Base-by-base conservation (phyloP, 176 grass and related monocot genomes). In the Bonia amplexicaulis region DNA sequence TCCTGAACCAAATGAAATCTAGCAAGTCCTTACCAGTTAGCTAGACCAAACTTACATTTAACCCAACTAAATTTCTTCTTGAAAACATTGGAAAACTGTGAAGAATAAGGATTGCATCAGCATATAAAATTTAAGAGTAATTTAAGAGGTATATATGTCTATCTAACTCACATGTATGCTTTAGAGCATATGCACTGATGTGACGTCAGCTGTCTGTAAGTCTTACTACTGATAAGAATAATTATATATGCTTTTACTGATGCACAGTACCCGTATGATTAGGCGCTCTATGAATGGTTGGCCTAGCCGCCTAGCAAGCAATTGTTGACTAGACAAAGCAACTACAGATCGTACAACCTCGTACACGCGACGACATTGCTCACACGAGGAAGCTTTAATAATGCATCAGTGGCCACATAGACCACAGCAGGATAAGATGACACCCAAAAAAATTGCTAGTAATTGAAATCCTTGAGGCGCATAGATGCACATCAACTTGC, bases 271-370 rank as follows among this genome's bases (percentile, higher is more conserved):
- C 65, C 23, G 47, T 58, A 12, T 86, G 68, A 66, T 81, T 86
- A 71, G 82, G 82, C 72, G 39, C 62, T 85, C 88, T 54, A 70
- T 41, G 63, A 85, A 86, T 90, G 87, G 81, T 65, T 52, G 63
- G 35, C 57, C 54, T 45, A 66, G 48, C 85, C 51, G 35, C 57
- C 54, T 45, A 66, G 48, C 77, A 51, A 3, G 31, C 25, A 26
- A 25, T 22, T 49, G 62, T 69, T 69, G 78, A 82, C 79, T 82
- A 68, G 79, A 87, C 62, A 33, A 71, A 12, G 61, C 87, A 80
- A 20, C 25, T 6, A 74, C 55, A 60, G 12, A 60, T 26, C 58
- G 25, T 64, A 71, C 58, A 77, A 83, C 86, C 80, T 88, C 80
- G 86, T 70, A 88, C 86, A 69, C 53, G 6, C 64, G 66, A 26